Percentiles rank a stretch among this genome's conserved stretches.
Conservation (phyloP, 345 rosid genomes). For the Odontarrhena argentea region DNA sequence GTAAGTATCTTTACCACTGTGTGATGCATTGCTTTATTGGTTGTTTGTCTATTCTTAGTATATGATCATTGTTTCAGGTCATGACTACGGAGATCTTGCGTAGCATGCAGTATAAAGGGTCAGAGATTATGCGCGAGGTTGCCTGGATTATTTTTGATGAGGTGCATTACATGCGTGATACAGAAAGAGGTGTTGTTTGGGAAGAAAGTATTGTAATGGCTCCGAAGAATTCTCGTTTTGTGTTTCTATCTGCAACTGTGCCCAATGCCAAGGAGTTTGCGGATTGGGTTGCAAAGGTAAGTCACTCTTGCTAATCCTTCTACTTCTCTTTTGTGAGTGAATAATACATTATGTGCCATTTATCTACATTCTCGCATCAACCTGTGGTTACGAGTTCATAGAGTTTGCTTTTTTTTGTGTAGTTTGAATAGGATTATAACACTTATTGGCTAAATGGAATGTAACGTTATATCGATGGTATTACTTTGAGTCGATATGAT, state of each 20-base stretch:
- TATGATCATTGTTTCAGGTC: conserved; percentile 54
- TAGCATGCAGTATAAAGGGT: conserved; percentile 96
- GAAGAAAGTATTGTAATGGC: conserved; percentile 99
- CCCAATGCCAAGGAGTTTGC: conserved; percentile 99
- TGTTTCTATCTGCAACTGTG: conserved; percentile 96
- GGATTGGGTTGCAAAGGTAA: conserved; percentile 99
- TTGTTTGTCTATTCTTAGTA: conserved; percentile 33
- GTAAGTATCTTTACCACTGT: conserved; percentile 43
- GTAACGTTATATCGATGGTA: not conserved
- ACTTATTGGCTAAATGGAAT: not conserved
- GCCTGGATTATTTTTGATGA: conserved; percentile 98
- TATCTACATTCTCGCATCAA: conserved; percentile 12
- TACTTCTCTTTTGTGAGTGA: conserved; percentile 1
- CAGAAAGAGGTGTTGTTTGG: conserved; percentile 99
- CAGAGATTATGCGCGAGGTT: conserved; percentile 88
- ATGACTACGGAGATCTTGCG: conserved; percentile 99
- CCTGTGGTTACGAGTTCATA: not conserved
- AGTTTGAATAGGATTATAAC: not conserved
- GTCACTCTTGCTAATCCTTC: conserved; percentile 9
- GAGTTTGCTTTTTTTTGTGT: not conserved
- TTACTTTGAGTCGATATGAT: conserved; percentile 13
- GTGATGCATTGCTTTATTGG: not conserved
- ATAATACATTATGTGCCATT: not conserved
- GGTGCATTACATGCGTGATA: conserved; percentile 99
- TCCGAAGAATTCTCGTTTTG: conserved; percentile 87